These are phyloP conservation scores for Chloris gayana DNA, from an alignment of 176 grass and related monocot species.

Conservation along the genomic window DNA sequence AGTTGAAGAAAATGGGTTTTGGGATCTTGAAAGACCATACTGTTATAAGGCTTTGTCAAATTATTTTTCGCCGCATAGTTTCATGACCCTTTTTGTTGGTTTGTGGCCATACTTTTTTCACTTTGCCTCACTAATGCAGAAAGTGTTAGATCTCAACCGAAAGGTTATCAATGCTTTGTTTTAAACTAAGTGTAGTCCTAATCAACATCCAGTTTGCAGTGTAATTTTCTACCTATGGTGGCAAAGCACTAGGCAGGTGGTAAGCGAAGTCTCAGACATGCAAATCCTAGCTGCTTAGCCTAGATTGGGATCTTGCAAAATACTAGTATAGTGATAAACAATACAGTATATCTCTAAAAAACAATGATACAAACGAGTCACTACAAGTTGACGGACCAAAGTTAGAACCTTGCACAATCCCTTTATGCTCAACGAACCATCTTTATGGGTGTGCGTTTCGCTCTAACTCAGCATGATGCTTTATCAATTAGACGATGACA, in stretches of 20 bases:
- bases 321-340: no score
- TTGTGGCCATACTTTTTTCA: neutral
- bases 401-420: neutral
- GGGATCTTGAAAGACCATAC: neutral
- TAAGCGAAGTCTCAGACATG: neutral
- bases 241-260: no score
- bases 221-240: no score
- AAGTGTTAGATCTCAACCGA: conserved; percentile 10
- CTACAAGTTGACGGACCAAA: conserved; percentile 19
- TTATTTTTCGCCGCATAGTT: conserved; percentile 2
- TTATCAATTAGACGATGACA: neutral
- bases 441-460: neutral
- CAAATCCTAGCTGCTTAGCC: neutral
- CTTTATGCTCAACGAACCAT: conserved; percentile 15
- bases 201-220: conserved; percentile 32
- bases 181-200: conserved; percentile 37
- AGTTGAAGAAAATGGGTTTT: neutral
- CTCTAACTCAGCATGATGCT: conserved; percentile 12
- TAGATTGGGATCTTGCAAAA: neutral
- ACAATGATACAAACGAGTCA: neutral
- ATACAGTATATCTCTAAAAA: no score
- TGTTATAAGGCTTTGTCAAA: neutral
- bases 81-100: neutral
- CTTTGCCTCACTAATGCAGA: neutral
- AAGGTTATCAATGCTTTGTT: neutral